Conservation (phyloP, 495 filamentous ascomycete species). For the Hypoxylon fragiforme region DNA sequence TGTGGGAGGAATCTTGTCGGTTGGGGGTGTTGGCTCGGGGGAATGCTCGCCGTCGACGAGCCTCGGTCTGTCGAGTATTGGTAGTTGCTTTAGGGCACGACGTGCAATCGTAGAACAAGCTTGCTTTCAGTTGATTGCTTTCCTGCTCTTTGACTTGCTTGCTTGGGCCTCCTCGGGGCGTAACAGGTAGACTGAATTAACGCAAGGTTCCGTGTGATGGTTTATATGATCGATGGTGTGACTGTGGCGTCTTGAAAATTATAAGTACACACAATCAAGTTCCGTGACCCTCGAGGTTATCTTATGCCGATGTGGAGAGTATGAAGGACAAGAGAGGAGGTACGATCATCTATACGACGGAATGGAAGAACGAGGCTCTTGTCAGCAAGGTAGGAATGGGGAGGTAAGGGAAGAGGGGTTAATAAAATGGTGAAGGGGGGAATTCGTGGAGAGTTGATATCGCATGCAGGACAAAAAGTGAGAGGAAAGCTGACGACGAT, state of each 20-base stretch:
- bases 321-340: neutral
- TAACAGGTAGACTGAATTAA: too few species aligned
- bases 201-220: too few species aligned
- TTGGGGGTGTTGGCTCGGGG: conserved; percentile 17
- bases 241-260: too few species aligned
- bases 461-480: neutral
- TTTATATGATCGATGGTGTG: too few species aligned
- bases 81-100: neutral
- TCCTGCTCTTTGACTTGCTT: too few species aligned
- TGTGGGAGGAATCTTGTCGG: conserved; percentile 62
- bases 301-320: too few species aligned
- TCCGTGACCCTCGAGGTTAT: too few species aligned
- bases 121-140: too few species aligned
- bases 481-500: neutral
- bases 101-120: neutral
- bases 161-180: too few species aligned
- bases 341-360: neutral
- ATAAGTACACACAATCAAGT: too few species aligned
- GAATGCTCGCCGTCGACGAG: conserved; percentile 33
- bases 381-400: neutral
- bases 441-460: neutral
- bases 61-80: conserved; percentile 5
- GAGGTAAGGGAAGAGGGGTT: neutral
- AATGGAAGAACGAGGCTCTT: neutral
- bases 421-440: neutral